Conservation (phyloP, 164 flowering plant genomes). For the Echeveria elegans region DNA sequence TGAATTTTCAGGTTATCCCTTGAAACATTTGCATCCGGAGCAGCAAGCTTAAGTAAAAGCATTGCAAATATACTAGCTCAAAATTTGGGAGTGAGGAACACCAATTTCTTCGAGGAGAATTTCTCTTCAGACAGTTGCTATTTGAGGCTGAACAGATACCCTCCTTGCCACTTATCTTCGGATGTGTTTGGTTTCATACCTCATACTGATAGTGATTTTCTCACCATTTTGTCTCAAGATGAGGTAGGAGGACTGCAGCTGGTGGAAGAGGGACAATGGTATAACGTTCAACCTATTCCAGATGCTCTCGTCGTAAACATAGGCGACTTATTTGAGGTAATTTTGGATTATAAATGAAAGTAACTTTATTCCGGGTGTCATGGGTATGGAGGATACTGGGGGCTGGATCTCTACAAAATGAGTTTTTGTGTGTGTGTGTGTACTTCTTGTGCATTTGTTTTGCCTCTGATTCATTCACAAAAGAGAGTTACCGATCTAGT, state of each 20-base stretch:
- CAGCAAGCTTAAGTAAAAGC: constrained; percentile 31
- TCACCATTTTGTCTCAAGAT: constrained; percentile 44
- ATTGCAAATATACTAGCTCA: constrained; percentile 47
- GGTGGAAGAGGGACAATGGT: constrained; percentile 21
- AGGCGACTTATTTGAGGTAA: constrained; percentile 36
- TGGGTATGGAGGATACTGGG: no score
- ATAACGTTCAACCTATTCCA: constrained; percentile 23
- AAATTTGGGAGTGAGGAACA: constrained; percentile 26
- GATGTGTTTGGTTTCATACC: constrained; percentile 59
- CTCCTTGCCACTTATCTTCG: constrained; percentile 37
- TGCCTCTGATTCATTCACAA: no score
- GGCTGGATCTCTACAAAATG: no score
- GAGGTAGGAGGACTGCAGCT: constrained; percentile 25
- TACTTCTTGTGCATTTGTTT: no score
- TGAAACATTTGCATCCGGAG: constrained; percentile 22
- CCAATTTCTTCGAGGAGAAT: constrained; percentile 41
- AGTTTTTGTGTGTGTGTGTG: no score
- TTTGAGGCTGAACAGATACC: constrained; percentile 73
- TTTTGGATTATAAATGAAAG: no score
- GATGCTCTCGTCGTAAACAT: constrained; percentile 25
- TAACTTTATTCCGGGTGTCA: no score
- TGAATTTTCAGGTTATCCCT: constrained; percentile 34
- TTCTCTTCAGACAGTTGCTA: constrained; percentile 43
- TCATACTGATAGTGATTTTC: constrained; percentile 78
- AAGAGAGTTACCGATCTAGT: no score